Conservation (phyloP, 805 yeast genomes). For the Kuraishia capsulata region DNA sequence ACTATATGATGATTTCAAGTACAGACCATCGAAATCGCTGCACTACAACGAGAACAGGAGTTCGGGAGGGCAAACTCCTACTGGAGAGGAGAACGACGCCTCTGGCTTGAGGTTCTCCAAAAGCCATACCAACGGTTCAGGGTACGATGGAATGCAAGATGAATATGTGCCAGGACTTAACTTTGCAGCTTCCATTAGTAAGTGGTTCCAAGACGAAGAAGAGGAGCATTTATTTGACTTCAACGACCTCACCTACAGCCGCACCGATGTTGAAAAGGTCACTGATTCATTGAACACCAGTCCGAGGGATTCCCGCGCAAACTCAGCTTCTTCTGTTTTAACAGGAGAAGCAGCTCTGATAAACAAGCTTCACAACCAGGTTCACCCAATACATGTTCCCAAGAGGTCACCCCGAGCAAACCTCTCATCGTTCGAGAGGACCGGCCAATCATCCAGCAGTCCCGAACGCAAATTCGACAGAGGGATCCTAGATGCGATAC, state of each 20-base stretch:
- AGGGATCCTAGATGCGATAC: slow-evolving; percentile 31
- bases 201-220: slow-evolving; percentile 31
- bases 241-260: too few relatives aligned
- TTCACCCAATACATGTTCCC: slow-evolving; percentile 16
- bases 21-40: slow-evolving; percentile 27
- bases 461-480: slow-evolving; percentile 31
- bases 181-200: slow-evolving; percentile 35
- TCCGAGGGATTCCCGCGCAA: too few relatives aligned
- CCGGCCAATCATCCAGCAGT: slow-evolving; percentile 4
- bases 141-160: slow-evolving; percentile 59
- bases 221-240: too few relatives aligned
- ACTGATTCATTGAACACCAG: too few relatives aligned
- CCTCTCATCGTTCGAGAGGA: slow-evolving; percentile 1
- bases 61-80: background rate
- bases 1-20: slow-evolving; percentile 41
- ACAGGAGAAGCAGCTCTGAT: background rate
- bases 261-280: too few relatives aligned
- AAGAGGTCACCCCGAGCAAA: too few relatives aligned
- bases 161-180: slow-evolving; percentile 72
- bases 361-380: slow-evolving; percentile 13
- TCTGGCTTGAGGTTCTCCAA: background rate
- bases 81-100: background rate
- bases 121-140: too few relatives aligned
- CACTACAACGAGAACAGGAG: slow-evolving; percentile 1
- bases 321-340: too few relatives aligned